Evolutionary conservation across 192 early-diverging fungal genomes (phyloP).

Genomic region (Mycoemilia scoparia): DNA sequence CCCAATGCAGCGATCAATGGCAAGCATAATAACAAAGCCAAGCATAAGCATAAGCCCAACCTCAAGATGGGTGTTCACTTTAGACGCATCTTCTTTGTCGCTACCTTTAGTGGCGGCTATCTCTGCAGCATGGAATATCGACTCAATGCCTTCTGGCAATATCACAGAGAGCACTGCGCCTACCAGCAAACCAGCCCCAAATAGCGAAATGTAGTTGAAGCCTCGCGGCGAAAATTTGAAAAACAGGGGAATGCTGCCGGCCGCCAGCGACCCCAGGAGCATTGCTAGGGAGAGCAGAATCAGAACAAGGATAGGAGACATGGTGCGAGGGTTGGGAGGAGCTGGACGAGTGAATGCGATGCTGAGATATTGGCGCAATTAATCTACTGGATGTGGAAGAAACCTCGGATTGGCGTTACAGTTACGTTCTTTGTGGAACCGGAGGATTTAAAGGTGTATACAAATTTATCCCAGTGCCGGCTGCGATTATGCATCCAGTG

Average conservation of each 20-base stretch:
- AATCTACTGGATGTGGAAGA: too few species aligned
- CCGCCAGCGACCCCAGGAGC: conserved; percentile 70
- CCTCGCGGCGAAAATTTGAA: conserved; percentile 56
- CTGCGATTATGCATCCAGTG: too few species aligned
- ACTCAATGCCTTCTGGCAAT: conserved; percentile 88
- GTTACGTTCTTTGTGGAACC: too few species aligned
- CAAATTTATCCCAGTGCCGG: too few species aligned
- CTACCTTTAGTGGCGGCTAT: conserved; percentile 3
- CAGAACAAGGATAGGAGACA: conserved; percentile 4
- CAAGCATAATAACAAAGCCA: too few species aligned
- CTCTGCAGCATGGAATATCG: conserved; percentile 35
- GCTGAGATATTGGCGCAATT: too few species aligned
- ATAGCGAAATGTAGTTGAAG: conserved; percentile 50
- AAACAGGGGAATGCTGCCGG: conserved; percentile 69
- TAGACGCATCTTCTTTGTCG: too few species aligned
- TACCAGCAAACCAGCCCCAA: conserved; percentile 81
- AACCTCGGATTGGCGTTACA: too few species aligned
- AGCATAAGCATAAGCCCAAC: too few species aligned
- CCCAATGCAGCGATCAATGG: too few species aligned
- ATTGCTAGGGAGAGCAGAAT: conserved; percentile 40
- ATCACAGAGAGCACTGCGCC: conserved; percentile 85
- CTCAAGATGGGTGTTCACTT: too few species aligned
- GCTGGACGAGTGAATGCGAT: neutral
- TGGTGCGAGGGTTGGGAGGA: neutral
- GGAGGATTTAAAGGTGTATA: too few species aligned